Evolutionary conservation across 306 rosid species (phyloP).

Genomic region (Glycine soja): DNA sequence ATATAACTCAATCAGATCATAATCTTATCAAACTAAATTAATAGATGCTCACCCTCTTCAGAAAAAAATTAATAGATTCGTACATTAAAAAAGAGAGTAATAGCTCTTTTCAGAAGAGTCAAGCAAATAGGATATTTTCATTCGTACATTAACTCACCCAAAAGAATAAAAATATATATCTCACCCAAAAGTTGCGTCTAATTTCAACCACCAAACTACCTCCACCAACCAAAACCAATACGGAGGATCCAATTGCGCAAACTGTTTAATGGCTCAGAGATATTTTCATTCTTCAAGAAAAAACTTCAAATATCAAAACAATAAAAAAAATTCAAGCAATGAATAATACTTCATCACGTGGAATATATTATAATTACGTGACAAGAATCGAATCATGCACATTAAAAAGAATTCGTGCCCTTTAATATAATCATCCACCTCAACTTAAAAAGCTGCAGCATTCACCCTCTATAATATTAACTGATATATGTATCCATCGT

Average conservation of each 20-base stretch:
- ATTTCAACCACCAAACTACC: too few species aligned
- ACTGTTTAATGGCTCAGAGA: neutral
- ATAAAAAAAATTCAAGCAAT: neutral
- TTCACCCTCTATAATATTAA: neutral
- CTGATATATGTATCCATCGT: neutral
- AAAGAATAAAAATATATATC: too few species aligned
- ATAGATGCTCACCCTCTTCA: too few species aligned
- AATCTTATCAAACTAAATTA: too few species aligned
- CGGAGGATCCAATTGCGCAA: neutral
- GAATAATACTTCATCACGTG: conserved; percentile 28
- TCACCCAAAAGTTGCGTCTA: too few species aligned
- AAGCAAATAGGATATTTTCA: too few species aligned
- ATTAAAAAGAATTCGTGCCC: too few species aligned
- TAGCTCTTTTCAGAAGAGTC: too few species aligned
- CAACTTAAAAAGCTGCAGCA: neutral
- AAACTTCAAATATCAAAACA: too few species aligned
- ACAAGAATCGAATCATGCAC: neutral
- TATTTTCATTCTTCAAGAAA: neutral
- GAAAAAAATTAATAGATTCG: too few species aligned
- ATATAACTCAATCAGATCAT: neutral
- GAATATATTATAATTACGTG: neutral
- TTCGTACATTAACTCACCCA: too few species aligned
- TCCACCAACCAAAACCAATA: neutral
- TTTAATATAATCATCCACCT: conserved; percentile 6
- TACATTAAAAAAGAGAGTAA: too few species aligned